phyloP scores from a whole-genome alignment of 2,329 filamentous ascomycete species.

The Arthrinium phaeospermum region DNA sequence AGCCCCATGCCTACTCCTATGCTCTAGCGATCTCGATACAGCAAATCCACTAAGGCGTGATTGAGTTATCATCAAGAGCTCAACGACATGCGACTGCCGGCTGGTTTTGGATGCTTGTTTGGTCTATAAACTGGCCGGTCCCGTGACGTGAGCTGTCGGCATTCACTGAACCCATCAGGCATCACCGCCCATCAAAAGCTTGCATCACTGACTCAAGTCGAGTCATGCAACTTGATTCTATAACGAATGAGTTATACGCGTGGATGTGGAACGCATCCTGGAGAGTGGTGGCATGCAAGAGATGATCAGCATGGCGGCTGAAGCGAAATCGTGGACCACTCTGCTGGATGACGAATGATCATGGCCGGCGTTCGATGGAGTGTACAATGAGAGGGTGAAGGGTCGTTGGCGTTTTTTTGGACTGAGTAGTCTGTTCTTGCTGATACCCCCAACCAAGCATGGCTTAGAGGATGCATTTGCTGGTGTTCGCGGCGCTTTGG shows the following conservation, averaged over 20 bases:
- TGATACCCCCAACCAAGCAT: constrained; percentile 21
- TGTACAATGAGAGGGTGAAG: not conserved
- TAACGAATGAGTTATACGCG: not conserved
- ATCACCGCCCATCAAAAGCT: constrained; percentile 5
- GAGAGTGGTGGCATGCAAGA: not conserved
- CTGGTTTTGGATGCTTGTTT: not conserved
- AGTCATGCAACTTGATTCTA: not conserved
- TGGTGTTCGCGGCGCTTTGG: constrained; percentile 4
- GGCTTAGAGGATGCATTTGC: constrained; percentile 5
- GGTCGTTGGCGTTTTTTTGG: constrained; percentile 25
- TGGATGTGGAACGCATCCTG: not conserved
- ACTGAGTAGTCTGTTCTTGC: constrained; percentile 34
- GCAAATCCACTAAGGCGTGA: not conserved
- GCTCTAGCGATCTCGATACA: not conserved
- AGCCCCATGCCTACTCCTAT: constrained; percentile 6
- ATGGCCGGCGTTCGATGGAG: not conserved
- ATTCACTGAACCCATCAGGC: not conserved
- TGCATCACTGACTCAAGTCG: not conserved
- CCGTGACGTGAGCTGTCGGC: constrained; percentile 5
- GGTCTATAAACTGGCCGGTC: not conserved
- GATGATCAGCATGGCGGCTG: not conserved
- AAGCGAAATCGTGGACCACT: not conserved
- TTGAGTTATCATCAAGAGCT: not conserved
- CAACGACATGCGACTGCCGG: not conserved
- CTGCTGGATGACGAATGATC: not conserved